Conservation (phyloP, 2,329 filamentous ascomycete species). For the Myriosclerotinia duriaeana region DNA sequence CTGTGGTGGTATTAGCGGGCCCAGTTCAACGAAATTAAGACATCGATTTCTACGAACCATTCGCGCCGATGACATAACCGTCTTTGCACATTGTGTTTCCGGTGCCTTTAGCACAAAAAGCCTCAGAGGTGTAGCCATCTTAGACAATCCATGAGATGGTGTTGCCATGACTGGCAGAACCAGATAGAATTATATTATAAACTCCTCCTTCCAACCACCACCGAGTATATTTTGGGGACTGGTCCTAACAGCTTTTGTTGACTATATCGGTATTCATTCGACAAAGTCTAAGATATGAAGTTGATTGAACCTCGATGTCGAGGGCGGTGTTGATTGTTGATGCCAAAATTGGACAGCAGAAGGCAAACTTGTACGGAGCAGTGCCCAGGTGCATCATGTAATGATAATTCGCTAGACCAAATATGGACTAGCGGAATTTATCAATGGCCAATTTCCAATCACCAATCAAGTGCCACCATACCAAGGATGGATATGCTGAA, state of each 20-base stretch:
- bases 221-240: not conserved
- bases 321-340: not conserved
- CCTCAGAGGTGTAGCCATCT: constrained; percentile 19
- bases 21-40: not conserved
- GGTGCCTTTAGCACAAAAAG: constrained; percentile 9
- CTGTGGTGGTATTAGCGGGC: constrained; percentile 13
- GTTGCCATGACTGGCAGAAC: constrained; percentile 23
- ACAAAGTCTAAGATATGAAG: not conserved
- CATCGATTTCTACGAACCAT: constrained; percentile 14
- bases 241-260: not conserved
- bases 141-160: constrained; percentile 11
- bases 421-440: not conserved
- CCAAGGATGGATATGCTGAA: no score
- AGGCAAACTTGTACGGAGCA: constrained; percentile 10
- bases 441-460: not conserved
- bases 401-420: not conserved
- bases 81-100: constrained; percentile 14
- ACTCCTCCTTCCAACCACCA: constrained; percentile 25
- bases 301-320: constrained; percentile 9
- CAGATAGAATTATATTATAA: constrained; percentile 15
- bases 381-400: not conserved
- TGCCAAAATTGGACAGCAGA: constrained; percentile 11
- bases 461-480: not conserved
- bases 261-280: not conserved
- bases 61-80: not conserved